Evolutionary conservation across 768 basidiomycete genomes (phyloP).

Genomic region (Xanthoconium purpureum): DNA sequence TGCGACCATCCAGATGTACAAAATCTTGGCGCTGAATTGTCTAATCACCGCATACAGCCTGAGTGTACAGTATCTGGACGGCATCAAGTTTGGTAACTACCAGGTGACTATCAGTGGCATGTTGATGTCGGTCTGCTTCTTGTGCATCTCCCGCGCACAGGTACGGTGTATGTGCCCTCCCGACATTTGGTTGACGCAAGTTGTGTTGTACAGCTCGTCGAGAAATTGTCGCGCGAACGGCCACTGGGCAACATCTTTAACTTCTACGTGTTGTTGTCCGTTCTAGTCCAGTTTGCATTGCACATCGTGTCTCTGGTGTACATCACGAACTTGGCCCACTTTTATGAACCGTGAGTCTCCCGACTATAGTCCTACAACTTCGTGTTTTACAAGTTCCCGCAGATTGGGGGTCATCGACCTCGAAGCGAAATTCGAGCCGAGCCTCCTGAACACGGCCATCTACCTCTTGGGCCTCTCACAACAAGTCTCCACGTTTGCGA

Average conservation of each 20-base stretch:
- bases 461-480: slow-evolving; percentile 94
- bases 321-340: slow-evolving; percentile 83
- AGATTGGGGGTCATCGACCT: slow-evolving; percentile 81
- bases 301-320: slow-evolving; percentile 90
- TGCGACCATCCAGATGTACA: slow-evolving; percentile 99
- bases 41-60: slow-evolving; percentile 98
- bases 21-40: slow-evolving; percentile 96
- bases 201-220: slow-evolving; percentile 82
- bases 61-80: slow-evolving; percentile 95
- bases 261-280: slow-evolving; percentile 88
- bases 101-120: slow-evolving; percentile 92
- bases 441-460: slow-evolving; percentile 92
- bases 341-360: slow-evolving; percentile 67
- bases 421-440: slow-evolving; percentile 95
- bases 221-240: slow-evolving; percentile 89
- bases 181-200: background rate
- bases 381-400: background rate
- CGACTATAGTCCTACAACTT: background rate
- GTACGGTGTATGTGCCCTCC: slow-evolving; percentile 42
- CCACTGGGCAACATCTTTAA: slow-evolving; percentile 97
- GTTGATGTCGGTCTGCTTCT: slow-evolving; percentile 97
- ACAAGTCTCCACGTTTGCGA: slow-evolving; percentile 97
- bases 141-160: slow-evolving; percentile 97
- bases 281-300: slow-evolving; percentile 88
- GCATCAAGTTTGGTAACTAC: slow-evolving; percentile 99